Conservation (phyloP, 2,329 filamentous ascomycete genomes). For the Alternaria tenuissima region DNA sequence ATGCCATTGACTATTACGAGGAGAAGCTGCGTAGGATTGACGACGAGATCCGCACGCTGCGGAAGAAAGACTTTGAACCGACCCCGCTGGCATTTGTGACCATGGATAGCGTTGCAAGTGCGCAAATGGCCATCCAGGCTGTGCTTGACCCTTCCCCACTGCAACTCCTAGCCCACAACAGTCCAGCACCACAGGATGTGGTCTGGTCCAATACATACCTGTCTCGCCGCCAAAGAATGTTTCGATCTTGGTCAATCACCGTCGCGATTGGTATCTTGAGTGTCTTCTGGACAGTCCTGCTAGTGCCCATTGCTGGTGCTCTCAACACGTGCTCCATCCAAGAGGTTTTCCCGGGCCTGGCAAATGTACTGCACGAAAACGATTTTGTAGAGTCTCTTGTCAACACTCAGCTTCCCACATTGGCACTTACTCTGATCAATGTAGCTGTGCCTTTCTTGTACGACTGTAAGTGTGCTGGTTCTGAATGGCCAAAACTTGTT, state of each 20-base stretch:
- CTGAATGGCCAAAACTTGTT: background rate
- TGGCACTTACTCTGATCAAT: conserved; percentile 86
- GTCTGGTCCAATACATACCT: conserved; percentile 95
- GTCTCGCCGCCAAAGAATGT: conserved; percentile 74
- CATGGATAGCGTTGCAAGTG: conserved; percentile 92
- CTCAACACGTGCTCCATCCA: conserved; percentile 83
- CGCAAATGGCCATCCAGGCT: conserved; percentile 95
- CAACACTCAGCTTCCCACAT: conserved; percentile 85
- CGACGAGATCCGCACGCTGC: conserved; percentile 72
- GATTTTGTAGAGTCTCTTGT: conserved; percentile 77
- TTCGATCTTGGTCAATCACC: conserved; percentile 85
- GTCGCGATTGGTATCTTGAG: conserved; percentile 82
- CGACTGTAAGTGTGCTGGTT: conserved; percentile 68
- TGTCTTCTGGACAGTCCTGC: conserved; percentile 85
- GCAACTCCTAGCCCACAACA: conserved; percentile 82
- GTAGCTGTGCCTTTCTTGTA: conserved; percentile 92
- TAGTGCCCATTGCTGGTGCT: conserved; percentile 79
- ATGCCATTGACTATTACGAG: conserved; percentile 94
- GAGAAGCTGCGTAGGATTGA: conserved; percentile 83
- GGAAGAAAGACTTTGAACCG: conserved; percentile 77
- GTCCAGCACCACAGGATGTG: conserved; percentile 90
- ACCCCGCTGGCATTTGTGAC: conserved; percentile 93
- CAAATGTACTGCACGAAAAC: conserved; percentile 71
- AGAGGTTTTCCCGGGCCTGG: conserved; percentile 75
- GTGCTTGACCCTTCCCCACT: conserved; percentile 90